Evolutionary conservation across 2,329 filamentous ascomycete species (phyloP).

Genomic region (Fusarium sp.): DNA sequence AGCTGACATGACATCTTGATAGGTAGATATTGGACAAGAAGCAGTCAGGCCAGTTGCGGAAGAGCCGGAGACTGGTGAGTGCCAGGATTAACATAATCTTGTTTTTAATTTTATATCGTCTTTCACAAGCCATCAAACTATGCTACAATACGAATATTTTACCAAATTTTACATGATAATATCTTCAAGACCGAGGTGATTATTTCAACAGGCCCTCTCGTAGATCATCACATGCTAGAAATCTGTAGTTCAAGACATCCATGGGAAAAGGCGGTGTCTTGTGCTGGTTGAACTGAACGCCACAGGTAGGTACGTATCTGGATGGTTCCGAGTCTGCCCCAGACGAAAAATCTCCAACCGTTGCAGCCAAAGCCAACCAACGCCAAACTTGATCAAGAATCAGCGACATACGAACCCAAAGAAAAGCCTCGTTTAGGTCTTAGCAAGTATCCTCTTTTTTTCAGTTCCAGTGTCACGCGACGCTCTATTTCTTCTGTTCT

Average conservation of each 20-base stretch:
- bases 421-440: constrained; percentile 20
- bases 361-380: constrained; percentile 14
- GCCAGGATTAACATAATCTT: constrained; percentile 26
- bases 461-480: constrained; percentile 41
- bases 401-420: constrained; percentile 10
- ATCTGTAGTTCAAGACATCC: background rate
- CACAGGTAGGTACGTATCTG: constrained; percentile 36
- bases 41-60: constrained; percentile 29
- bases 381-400: constrained; percentile 35
- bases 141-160: background rate
- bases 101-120: constrained; percentile 28
- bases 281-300: constrained; percentile 9
- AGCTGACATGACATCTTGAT: constrained; percentile 17
- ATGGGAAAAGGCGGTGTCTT: constrained; percentile 39
- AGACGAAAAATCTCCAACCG: constrained; percentile 38
- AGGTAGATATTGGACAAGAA: constrained; percentile 17
- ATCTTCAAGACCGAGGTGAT: constrained; percentile 27
- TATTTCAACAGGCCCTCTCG: constrained; percentile 5
- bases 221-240: constrained; percentile 33
- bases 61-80: constrained; percentile 16
- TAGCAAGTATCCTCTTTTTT: constrained; percentile 23
- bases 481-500: constrained; percentile 14
- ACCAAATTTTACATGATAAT: background rate
- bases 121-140: background rate
- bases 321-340: constrained; percentile 22